Base-by-base conservation (phyloP, 1,139 yeast genomes). In the Hyphopichia buzzinii region DNA sequence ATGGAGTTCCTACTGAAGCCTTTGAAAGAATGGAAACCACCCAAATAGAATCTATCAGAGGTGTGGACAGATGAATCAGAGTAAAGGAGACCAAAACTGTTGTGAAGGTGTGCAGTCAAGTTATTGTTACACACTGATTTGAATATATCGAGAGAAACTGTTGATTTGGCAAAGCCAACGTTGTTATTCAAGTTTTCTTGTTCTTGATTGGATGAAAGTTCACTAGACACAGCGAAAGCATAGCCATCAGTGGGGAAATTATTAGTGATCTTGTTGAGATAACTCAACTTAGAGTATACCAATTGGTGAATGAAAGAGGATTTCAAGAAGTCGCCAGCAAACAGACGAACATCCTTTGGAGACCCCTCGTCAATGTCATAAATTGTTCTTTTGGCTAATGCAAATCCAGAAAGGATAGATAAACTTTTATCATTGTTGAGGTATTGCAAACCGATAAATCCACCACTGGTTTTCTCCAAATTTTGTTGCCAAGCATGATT, bases 1-100 rank as follows among this genome's bases (percentile, higher is more conserved):
- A 71, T 50, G 2, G 69, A 48, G 46, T 71, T 71, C 39, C 60
- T 61, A 8, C 59, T 44, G 41, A 67, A 71, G 1, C 77, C 77
- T 35, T 53, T 52, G 44, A 72, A 64, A 2, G 66, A 55, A 29
- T 58, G 49, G 35, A 48, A 49, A 0, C 77, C 78, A 8, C 78
- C 77, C 38, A 75, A 59, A 47, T 74, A 76, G 46, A 75, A 77
- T 40, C 69, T 64, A 47, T 77, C 83, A 10, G 68, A 52, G 5
- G 57, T 49, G 41, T 72, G 78, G 16, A 76, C 61, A 11, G 66
- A 61, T 3, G 48, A 37, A 22, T 44, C 43, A n/a, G 56, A 48
- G 40, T 50, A 50, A 29, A 64, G 55, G 11, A 61, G 57, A 13
- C 81, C 82, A 19, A 62, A 43, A 26, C 63, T 62, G 13, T 59